phyloP scores from a whole-genome alignment of 345 rosid genomes.

The Limnanthes douglasii region DNA sequence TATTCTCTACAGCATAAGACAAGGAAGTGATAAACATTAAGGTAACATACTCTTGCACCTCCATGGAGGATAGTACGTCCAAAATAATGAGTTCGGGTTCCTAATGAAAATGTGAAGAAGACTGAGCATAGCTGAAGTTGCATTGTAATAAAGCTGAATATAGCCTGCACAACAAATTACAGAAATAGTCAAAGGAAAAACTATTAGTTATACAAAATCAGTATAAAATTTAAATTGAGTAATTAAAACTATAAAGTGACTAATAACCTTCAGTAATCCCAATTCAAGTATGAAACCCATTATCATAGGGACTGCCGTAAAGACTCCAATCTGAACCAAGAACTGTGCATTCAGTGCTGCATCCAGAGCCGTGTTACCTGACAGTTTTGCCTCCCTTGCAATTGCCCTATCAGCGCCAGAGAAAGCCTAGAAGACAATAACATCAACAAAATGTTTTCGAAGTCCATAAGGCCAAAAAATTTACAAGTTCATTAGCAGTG shows the following conservation, averaged over 20 bases:
- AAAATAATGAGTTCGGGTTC: constrained; percentile 96
- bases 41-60: constrained; percentile 70
- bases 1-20: background rate
- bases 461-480: background rate
- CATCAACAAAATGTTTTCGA: constrained; percentile 6
- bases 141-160: constrained; percentile 93
- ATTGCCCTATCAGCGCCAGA: constrained; percentile 79
- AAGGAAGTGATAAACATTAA: constrained; percentile 1
- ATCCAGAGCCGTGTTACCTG: constrained; percentile 78
- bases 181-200: constrained; percentile 1
- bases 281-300: constrained; percentile 96
- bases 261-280: constrained; percentile 85
- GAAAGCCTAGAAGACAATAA: constrained; percentile 52
- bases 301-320: constrained; percentile 97
- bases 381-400: constrained; percentile 27
- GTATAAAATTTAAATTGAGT: background rate
- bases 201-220: background rate
- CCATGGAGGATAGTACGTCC: constrained; percentile 99
- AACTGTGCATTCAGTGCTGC: constrained; percentile 91
- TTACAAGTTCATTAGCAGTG: constrained; percentile 1
- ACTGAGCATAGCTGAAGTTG: constrained; percentile 95
- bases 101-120: constrained; percentile 96
- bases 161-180: constrained; percentile 45
- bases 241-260: constrained; percentile 13
- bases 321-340: constrained; percentile 94